phyloP scores from a whole-genome alignment of 2,329 filamentous ascomycete species.

The Cladophialophora psammophila region DNA sequence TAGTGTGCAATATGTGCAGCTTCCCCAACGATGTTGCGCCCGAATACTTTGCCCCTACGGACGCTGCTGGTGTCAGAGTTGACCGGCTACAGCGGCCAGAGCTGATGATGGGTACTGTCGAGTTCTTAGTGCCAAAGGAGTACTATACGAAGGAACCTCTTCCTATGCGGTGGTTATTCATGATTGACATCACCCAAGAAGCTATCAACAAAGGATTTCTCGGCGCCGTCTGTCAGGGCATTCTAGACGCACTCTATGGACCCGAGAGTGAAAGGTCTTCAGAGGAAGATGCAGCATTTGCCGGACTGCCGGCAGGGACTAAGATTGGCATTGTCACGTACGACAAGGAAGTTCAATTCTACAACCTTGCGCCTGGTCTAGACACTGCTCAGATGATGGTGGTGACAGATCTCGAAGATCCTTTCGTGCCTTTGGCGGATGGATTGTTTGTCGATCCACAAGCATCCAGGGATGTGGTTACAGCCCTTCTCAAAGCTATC shows the following conservation, averaged over 20 bases:
- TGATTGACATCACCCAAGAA: constrained; percentile 93
- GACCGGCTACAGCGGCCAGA: constrained; percentile 90
- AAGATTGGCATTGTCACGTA: constrained; percentile 96
- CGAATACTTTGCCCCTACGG: constrained; percentile 93
- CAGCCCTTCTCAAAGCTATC: constrained; percentile 80
- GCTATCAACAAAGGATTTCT: constrained; percentile 89
- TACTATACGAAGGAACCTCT: constrained; percentile 97
- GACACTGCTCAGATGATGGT: constrained; percentile 97
- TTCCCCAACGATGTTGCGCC: constrained; percentile 93
- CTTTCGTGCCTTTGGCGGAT: constrained; percentile 89
- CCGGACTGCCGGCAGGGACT: constrained; percentile 74
- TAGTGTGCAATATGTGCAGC: constrained; percentile 97
- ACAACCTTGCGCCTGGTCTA: constrained; percentile 84
- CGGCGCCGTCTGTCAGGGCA: constrained; percentile 88
- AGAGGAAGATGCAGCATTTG: constrained; percentile 62
- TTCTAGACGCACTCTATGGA: constrained; percentile 83
- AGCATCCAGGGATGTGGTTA: constrained; percentile 85
- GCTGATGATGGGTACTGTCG: constrained; percentile 87
- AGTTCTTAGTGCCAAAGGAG: constrained; percentile 96
- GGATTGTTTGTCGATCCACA: constrained; percentile 94
- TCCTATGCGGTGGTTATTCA: constrained; percentile 84
- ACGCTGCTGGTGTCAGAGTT: constrained; percentile 82
- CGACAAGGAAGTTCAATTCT: constrained; percentile 97
- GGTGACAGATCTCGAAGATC: constrained; percentile 96
- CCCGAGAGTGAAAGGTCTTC: constrained; percentile 62